Evolutionary conservation across 2,329 filamentous ascomycete species (phyloP), one percentile per base, ranked within the genome.

Genomic region (Paecilomyces dactylethromorphus): DNA sequence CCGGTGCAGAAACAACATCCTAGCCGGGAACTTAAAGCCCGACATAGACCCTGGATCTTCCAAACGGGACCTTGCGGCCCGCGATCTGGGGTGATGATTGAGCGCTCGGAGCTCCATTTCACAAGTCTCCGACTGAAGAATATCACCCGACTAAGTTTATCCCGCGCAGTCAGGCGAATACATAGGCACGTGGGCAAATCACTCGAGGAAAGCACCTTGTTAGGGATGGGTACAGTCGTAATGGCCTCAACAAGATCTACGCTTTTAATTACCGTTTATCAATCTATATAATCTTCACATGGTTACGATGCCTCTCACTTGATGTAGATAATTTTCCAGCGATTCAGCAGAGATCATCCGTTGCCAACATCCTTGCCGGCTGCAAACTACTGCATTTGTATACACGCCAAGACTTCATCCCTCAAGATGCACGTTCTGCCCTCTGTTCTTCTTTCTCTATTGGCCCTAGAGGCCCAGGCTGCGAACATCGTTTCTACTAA

Each of bases 401-500:
- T 26, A 26, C 24, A 26, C 24, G 24, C 24, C 24, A 26, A 45
- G 15, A 6, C 13, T n/a, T n/a, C 3, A 5, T 45, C 1, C 7
- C 6, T 8, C 35, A 21, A 6, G 39, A 45, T 45, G 39, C 39
- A 21, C 39, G 39, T 45, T 45, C 39, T 10, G 39, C 39, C 39
- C 6, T 18, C 39, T 3, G 39, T 45, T 45, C 39, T 45, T 3
- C 39, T 45, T 26, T 56, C 32, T 18, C 59, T 67, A 8, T 62
- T 72, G 10, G 65, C 65, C 18, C 59, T 69, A 18, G 45, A 62
- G 8, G 63, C 64, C 8, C 64, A 65, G 26, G 71, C 70, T 57
- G 68, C 81, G 53, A 84, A 84, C 64, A 83, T 87, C 66, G 68
- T 90, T 57, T 84, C 87, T 58, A 82, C 82, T 63, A 90, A 90